Evolutionary conservation across 2,329 filamentous ascomycete species (phyloP), one percentile per base, ranked within the genome.

Genomic region (Monilinia fructicola): DNA sequence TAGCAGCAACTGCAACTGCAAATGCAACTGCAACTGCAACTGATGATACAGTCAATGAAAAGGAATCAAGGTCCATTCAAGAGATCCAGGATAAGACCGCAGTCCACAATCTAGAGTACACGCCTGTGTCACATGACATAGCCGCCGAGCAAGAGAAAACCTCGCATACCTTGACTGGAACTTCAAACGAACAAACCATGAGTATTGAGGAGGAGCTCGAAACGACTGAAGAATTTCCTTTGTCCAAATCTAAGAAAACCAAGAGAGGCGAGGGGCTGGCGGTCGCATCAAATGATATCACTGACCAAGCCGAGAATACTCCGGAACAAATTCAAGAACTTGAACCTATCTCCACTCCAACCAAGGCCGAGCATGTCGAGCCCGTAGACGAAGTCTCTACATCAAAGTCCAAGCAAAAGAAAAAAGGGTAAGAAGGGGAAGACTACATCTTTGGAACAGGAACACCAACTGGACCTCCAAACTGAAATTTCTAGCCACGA

Each of bases 1-100:
- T 65, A 44, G 64, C 63, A 65, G 63, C 42, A 58, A 40, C 40
- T 65, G 70, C 66, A 48, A 70, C 68, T 58, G 71, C 70, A 26
- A 58, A 73, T 55, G 70, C 64, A 21, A 70, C 72, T 16, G 68
- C 72, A 11, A 65, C 72, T 62, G 72, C 67, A 6, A 58, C 67
- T 38, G 65, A 64, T 77, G 76, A 66, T 76, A 78, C 67, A 44
- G 65, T 69, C 14, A 58, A 71, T 53, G 58, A 65, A 5, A 81
- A 80, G 70, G 77, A 80, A 68, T 75, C 78, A 69, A 82, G 78
- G 71, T 80, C 79, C 16, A 54, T 71, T 59, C 62, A 69, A n/a
- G 70, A 69, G 40, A 71, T 74, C 48, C 53, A 68, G 65, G 71
- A 75, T 55, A 55, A 42, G 35, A 67, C 67, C 35, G 52, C 23